Conservation (phyloP, 2,329 filamentous ascomycete species). For the Ophiostoma australiae region DNA sequence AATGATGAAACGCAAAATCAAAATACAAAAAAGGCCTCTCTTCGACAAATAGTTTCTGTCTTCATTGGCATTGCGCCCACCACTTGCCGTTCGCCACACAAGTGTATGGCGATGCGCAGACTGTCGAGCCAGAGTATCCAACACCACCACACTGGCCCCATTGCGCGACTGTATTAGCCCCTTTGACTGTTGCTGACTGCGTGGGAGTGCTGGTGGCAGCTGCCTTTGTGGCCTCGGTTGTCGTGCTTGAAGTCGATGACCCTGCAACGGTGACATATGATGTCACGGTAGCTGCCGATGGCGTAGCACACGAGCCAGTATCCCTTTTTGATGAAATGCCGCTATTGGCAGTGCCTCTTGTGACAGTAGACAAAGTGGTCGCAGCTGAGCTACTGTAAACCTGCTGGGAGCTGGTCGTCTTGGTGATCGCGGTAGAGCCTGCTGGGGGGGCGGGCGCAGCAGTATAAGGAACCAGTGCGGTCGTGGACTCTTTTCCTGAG, state of each 20-base stretch:
- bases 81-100: constrained; percentile 32
- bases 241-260: background rate
- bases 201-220: background rate
- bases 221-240: background rate
- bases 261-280: background rate
- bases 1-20: background rate
- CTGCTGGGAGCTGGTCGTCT: background rate
- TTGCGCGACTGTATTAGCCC: constrained; percentile 31
- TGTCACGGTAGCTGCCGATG: background rate
- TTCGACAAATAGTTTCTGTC: background rate
- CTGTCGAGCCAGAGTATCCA: constrained; percentile 35
- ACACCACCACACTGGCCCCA: constrained; percentile 38
- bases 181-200: background rate
- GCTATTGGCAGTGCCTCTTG: background rate
- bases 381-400: background rate
- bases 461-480: background rate
- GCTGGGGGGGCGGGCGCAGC: background rate
- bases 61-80: constrained; percentile 36
- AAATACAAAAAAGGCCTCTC: background rate
- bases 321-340: background rate
- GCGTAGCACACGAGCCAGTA: background rate
- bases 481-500: background rate
- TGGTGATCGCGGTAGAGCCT: background rate
- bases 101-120: constrained; percentile 33
- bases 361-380: background rate